Percentiles rank a stretch among this genome's conserved stretches.
phyloP scores from a whole-genome alignment of 2,329 filamentous ascomycete genomes.

The Aplosporella prunicola region DNA sequence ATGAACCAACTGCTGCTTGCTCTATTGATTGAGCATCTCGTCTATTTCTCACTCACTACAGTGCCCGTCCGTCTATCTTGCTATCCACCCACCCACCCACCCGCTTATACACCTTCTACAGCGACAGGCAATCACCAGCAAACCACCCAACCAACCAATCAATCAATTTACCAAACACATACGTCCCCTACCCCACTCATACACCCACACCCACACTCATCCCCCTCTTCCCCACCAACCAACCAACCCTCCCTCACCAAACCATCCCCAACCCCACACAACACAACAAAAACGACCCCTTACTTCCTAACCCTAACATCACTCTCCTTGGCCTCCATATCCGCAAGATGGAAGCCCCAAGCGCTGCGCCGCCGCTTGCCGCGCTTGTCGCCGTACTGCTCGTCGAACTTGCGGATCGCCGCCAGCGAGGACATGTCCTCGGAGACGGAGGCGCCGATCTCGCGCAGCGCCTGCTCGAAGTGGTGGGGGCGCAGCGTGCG shows the following conservation, averaged over 20 bases:
- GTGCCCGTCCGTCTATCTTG: too few relatives aligned
- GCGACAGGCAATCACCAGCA: too few relatives aligned
- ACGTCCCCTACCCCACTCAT: not conserved
- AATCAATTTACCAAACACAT: too few relatives aligned
- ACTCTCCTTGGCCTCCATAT: constrained; percentile 22
- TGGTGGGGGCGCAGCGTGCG: constrained; percentile 58
- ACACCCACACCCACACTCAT: not conserved
- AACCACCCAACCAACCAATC: too few relatives aligned
- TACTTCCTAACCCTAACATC: constrained; percentile 24
- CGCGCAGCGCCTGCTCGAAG: constrained; percentile 75
- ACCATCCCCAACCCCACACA: too few relatives aligned
- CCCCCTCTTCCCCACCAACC: too few relatives aligned
- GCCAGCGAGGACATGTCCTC: constrained; percentile 85
- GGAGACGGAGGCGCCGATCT: constrained; percentile 85
- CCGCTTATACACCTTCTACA: too few relatives aligned
- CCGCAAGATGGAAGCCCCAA: constrained; percentile 38
- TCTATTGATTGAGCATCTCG: too few relatives aligned
- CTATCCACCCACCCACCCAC: too few relatives aligned
- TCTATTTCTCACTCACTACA: too few relatives aligned
- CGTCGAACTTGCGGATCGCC: constrained; percentile 89
- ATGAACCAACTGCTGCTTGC: too few relatives aligned
- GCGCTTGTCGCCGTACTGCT: constrained; percentile 80
- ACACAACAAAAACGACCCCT: not conserved
- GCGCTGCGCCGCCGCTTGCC: constrained; percentile 48
- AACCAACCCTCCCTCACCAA: constrained; percentile 3